A percentile compares a stretch with the other conserved stretches of the same genome.
Evolutionary conservation across 1,139 yeast genomes (phyloP).

Genomic region (Geotrichum candidum): DNA sequence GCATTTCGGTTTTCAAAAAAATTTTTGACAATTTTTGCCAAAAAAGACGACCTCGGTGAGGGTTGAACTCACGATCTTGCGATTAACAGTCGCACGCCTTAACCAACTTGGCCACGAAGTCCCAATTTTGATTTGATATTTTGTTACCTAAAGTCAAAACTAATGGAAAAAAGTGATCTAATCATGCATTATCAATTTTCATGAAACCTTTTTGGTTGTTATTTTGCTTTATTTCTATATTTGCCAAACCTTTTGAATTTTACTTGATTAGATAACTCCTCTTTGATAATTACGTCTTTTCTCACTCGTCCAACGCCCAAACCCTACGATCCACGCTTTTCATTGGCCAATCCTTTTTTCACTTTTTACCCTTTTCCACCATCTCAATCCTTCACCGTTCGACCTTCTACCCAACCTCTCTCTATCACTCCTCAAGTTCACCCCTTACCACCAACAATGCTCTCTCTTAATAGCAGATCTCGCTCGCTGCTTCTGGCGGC

Average conservation of each 20-base stretch:
- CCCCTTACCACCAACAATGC: neutral
- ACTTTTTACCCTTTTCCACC: neutral
- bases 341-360: constrained; percentile 1
- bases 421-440: neutral
- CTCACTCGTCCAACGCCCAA: neutral
- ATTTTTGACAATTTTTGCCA: neutral
- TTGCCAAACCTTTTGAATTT: neutral
- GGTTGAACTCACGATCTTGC: constrained; percentile 17
- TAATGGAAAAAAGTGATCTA: too few relatives aligned
- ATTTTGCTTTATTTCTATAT: neutral
- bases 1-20: neutral
- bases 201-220: neutral
- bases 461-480: constrained; percentile 1
- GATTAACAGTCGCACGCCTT: constrained; percentile 53
- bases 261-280: neutral
- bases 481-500: neutral
- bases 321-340: neutral
- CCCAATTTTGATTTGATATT: constrained; percentile 19
- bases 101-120: constrained; percentile 55
- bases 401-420: neutral
- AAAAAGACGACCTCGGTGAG: constrained; percentile 15
- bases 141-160: too few relatives aligned
- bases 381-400: neutral
- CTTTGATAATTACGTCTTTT: neutral
- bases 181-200: neutral